Evolutionary conservation across 1,284 basidiomycete genomes (phyloP).

Genomic region (Ustilago cynodontis): DNA sequence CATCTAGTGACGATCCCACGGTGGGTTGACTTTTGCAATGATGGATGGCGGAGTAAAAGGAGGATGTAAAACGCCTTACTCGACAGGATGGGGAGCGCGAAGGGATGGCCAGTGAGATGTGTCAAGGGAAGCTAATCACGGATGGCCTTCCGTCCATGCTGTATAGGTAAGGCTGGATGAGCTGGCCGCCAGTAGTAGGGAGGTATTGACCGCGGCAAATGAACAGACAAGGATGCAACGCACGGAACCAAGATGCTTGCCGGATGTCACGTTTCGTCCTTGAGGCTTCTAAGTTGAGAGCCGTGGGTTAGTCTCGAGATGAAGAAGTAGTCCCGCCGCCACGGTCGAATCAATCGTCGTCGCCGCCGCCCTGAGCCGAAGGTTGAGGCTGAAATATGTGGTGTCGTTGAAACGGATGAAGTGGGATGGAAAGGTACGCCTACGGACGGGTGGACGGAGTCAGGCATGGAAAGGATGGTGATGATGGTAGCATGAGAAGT

Average conservation of each 20-base stretch:
- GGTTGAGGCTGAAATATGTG: background rate
- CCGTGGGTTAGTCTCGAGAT: background rate
- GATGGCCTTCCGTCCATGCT: background rate
- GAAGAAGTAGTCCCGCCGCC: background rate
- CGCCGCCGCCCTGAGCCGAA: background rate
- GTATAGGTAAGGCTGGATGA: background rate
- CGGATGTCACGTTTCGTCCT: background rate
- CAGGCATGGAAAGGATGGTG: background rate
- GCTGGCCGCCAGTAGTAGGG: too few relatives aligned
- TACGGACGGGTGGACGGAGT: background rate
- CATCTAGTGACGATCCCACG: slow-evolving; percentile 10
- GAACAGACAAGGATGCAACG: background rate
- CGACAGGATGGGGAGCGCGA: background rate
- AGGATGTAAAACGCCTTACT: background rate
- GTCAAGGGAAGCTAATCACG: background rate
- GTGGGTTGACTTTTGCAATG: background rate
- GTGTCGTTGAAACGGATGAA: background rate
- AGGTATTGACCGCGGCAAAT: background rate
- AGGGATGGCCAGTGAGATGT: background rate
- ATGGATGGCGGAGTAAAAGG: background rate
- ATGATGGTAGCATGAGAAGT: background rate
- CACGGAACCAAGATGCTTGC: background rate
- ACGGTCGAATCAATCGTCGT: background rate
- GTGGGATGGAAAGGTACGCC: background rate
- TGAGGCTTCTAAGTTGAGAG: background rate